Evolutionary conservation across 331 rosid genomes (phyloP).

Genomic region (Erythrophleum ivorense): DNA sequence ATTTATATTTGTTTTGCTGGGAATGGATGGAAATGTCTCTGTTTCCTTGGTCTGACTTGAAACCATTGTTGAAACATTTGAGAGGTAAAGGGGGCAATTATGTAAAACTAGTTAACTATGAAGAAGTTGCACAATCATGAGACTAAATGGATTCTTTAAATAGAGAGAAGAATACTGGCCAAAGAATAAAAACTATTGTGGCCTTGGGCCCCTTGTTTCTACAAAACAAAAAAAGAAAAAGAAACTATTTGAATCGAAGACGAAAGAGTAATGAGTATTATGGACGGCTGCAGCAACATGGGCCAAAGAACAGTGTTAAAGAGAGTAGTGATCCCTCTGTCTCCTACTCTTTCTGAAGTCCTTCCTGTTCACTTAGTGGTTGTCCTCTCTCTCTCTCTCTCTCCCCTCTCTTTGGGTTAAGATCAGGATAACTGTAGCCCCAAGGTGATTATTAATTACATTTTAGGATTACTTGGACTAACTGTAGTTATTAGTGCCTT

Average conservation of each 20-base stretch:
- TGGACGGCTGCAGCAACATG: background rate
- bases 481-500: background rate
- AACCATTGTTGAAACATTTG: background rate
- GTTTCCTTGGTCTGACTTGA: conserved; percentile 3
- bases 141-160: background rate
- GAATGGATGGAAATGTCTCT: background rate
- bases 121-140: background rate
- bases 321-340: background rate
- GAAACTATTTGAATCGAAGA: background rate
- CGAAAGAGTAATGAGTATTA: background rate
- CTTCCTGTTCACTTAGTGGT: background rate
- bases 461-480: background rate
- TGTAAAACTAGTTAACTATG: background rate
- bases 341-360: background rate
- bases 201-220: no score
- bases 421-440: background rate
- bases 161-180: background rate
- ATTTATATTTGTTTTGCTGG: conserved; percentile 5
- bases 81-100: background rate
- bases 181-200: background rate
- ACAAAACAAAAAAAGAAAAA: no score
- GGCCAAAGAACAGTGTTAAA: background rate
- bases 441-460: background rate
- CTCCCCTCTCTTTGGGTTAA: background rate
- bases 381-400: background rate